Conservation (phyloP, 2,329 filamentous ascomycete species). For the Phialemonium atrogriseum region DNA sequence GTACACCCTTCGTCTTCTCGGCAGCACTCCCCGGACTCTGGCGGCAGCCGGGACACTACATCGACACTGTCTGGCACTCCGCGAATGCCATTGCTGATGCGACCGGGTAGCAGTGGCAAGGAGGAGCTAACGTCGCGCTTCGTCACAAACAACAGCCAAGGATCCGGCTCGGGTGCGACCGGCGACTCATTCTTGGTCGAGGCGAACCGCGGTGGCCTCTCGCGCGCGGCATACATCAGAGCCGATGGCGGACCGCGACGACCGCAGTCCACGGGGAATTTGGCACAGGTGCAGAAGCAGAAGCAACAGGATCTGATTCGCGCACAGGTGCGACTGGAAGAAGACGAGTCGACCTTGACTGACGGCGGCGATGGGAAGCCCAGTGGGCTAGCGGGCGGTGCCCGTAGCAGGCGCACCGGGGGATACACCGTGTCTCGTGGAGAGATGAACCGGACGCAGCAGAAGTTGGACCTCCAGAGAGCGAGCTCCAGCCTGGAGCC, state of each 20-base stretch:
- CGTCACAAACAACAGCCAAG: slow-evolving; percentile 31
- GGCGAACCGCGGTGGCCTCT: slow-evolving; percentile 33
- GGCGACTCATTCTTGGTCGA: slow-evolving; percentile 44
- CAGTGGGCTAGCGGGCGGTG: slow-evolving; percentile 7
- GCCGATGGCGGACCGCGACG: slow-evolving; percentile 26
- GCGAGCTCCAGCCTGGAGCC: slow-evolving; percentile 66
- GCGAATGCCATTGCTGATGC: slow-evolving; percentile 9
- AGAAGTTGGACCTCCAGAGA: slow-evolving; percentile 67
- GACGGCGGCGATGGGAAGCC: slow-evolving; percentile 32
- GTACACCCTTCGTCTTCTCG: slow-evolving; percentile 30
- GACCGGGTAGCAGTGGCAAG: slow-evolving; percentile 32
- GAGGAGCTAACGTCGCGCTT: slow-evolving; percentile 52
- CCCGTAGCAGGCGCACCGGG: slow-evolving; percentile 24
- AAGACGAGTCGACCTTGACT: slow-evolving; percentile 14
- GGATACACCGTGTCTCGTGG: slow-evolving; percentile 33
- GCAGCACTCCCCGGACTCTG: slow-evolving; percentile 25
- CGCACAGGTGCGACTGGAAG: slow-evolving; percentile 16
- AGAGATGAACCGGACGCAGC: slow-evolving; percentile 60
- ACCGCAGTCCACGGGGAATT: slow-evolving; percentile 33
- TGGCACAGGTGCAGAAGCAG: slow-evolving; percentile 17
- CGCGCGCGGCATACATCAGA: slow-evolving; percentile 12
- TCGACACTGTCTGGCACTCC: slow-evolving; percentile 15
- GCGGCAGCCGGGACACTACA: slow-evolving; percentile 16
- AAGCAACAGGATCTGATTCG: neutral
- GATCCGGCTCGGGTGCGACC: slow-evolving; percentile 37